Evolutionary conservation across 2,329 filamentous ascomycete species (phyloP).

Genomic region (Colletotrichum tanaceti): DNA sequence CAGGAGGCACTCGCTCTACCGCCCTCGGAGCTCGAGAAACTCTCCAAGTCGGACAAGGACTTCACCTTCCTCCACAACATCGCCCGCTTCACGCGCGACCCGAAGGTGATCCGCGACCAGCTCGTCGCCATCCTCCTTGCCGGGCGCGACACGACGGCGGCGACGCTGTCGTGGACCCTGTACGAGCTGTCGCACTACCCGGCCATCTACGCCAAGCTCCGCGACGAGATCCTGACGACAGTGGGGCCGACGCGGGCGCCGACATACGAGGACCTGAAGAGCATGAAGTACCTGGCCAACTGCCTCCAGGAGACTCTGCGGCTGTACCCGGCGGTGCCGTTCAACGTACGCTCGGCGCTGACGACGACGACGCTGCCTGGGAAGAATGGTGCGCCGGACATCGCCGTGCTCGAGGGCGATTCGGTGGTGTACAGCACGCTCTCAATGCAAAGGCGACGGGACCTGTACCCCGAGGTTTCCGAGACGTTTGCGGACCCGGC

Average conservation of each 20-base stretch:
- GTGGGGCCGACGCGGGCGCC: conserved; percentile 59
- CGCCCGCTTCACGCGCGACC: conserved; percentile 73
- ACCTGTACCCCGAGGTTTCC: conserved; percentile 59
- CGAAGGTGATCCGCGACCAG: conserved; percentile 77
- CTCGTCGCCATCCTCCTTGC: conserved; percentile 76
- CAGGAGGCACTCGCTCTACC: conserved; percentile 72
- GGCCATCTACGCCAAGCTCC: conserved; percentile 56
- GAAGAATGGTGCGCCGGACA: conserved; percentile 46
- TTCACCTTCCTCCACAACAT: conserved; percentile 85
- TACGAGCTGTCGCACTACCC: conserved; percentile 56
- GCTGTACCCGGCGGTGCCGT: conserved; percentile 81
- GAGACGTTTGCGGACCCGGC: conserved; percentile 53
- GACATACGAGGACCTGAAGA: conserved; percentile 46
- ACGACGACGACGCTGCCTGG: conserved; percentile 78
- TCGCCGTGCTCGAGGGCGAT: conserved; percentile 60
- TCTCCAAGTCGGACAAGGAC: conserved; percentile 72
- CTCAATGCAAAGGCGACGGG: conserved; percentile 61
- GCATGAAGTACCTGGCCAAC: conserved; percentile 82
- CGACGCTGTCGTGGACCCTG: conserved; percentile 61
- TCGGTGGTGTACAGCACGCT: conserved; percentile 62
- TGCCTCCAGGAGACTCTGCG: conserved; percentile 82
- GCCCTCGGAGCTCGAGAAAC: conserved; percentile 74
- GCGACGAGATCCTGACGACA: conserved; percentile 52
- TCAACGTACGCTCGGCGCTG: conserved; percentile 79
- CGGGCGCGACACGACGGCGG: conserved; percentile 66